These are phyloP conservation scores for Blepharisma stoltei DNA, from an alignment of 73 alveolate species.

Conservation along the genomic window DNA sequence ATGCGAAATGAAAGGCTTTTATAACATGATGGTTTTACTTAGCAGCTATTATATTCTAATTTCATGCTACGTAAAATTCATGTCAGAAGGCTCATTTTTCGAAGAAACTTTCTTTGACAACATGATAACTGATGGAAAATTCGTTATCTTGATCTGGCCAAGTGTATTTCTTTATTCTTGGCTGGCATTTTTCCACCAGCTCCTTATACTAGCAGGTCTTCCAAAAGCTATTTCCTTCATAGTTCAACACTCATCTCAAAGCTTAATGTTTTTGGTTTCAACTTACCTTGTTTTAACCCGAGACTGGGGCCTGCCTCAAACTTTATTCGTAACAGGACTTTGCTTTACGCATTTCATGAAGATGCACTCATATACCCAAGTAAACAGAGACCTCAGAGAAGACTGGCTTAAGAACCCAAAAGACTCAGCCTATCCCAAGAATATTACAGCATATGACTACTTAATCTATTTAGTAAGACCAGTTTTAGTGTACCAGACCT, in stretches of 20 bases:
- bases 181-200: too few species aligned
- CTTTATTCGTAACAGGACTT: neutral
- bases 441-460: neutral
- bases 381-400: neutral
- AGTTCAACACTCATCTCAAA: neutral
- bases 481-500: neutral
- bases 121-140: too few species aligned
- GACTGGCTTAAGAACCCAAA: neutral
- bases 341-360: neutral
- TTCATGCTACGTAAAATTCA: too few species aligned
- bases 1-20: too few species aligned
- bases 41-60: too few species aligned
- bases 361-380: constrained; percentile 1
- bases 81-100: too few species aligned
- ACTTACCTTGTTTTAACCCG: neutral
- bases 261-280: neutral
- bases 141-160: too few species aligned
- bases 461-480: neutral
- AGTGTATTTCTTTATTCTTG: too few species aligned
- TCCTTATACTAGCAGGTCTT: too few species aligned
- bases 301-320: neutral
- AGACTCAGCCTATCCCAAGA: neutral
- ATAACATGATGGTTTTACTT: too few species aligned
- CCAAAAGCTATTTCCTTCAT: neutral
- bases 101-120: too few species aligned